Conservation (phyloP, 192 early-diverging fungal genomes). For the Dispira simplex region DNA sequence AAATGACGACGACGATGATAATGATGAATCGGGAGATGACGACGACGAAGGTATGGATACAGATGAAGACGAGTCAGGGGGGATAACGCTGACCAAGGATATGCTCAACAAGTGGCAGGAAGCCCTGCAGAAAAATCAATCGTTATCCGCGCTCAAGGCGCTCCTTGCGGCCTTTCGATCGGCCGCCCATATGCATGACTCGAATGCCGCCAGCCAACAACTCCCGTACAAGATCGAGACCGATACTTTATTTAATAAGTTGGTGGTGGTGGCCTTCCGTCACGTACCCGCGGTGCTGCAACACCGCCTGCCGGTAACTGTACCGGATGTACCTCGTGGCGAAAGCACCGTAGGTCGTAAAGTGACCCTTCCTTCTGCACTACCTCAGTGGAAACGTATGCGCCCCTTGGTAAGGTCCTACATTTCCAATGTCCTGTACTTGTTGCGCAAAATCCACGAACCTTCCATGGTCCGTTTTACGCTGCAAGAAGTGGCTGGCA, state of each 20-base stretch:
- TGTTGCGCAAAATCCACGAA: constrained; percentile 74
- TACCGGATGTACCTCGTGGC: not conserved
- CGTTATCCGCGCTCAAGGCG: constrained; percentile 49
- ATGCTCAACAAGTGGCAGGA: constrained; percentile 64
- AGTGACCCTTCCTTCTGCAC: constrained; percentile 21
- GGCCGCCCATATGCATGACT: constrained; percentile 58
- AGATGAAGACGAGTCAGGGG: constrained; percentile 23
- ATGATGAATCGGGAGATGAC: constrained; percentile 17
- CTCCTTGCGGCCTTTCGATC: constrained; percentile 75
- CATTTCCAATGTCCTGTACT: constrained; percentile 48
- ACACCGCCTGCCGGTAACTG: constrained; percentile 26
- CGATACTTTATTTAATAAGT: constrained; percentile 58
- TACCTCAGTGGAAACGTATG: constrained; percentile 53
- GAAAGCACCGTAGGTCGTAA: constrained; percentile 10
- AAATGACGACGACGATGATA: constrained; percentile 25
- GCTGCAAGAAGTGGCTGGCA: constrained; percentile 63
- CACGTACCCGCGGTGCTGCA: constrained; percentile 49
- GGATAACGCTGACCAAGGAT: constrained; percentile 41
- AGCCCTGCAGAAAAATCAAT: constrained; percentile 36
- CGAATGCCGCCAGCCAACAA: constrained; percentile 29
- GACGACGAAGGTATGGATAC: constrained; percentile 26
- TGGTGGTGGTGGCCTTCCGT: constrained; percentile 59
- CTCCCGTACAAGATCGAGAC: constrained; percentile 57
- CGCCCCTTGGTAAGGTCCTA: constrained; percentile 74
- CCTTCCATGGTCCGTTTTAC: constrained; percentile 70